Evolutionary conservation across 805 yeast species (phyloP), one percentile per base, ranked within the genome.

Genomic region (Yarrowia yakushimensis): DNA sequence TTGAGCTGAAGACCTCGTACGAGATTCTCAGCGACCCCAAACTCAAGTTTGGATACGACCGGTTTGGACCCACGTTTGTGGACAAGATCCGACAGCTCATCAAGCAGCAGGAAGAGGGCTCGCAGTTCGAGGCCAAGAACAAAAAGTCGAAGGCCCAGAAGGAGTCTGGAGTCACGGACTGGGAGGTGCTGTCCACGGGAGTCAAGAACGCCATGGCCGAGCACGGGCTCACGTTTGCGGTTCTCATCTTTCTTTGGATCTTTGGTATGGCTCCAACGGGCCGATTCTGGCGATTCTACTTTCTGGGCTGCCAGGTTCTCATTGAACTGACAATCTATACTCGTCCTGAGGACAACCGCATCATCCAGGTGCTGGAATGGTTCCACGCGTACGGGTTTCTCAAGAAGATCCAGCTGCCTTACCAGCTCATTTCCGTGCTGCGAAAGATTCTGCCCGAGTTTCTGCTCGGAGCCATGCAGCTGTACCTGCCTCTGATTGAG

Each of bases 21-120:
- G 96, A 90, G 73, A 78, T 87, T 15, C 79, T 92, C 65, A 79
- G 87, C 13, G 94, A 89, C 71, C 80, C 85, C 12, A 85, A 85
- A 68, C 85, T 86, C 76, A 84, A 96, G 79, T 89, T 85, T 45
- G 71, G 85, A 2, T 93, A 92, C 71, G 97, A 92, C 74, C 82
- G 85, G 65, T 89, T 84, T 70, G 97, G 97, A 74, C 86, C 83
- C 69, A 91, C 86, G 69, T 96, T 66, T 17, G 34, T 63, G 6
- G 61, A 37, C 17, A 65, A 66, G 69, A 46, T 46, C 23, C 36
- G 22, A n/a, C 34, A 18, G 33, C 62, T 55, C 13, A 18, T 34
- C 30, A 33, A 45, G 22, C 63, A 41, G 37, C 62, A 39, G 23
- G 61, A 55, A n/a, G 61, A 55, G 39, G 61, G 48, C 4, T 55